Percentiles rank a stretch among this genome's conserved stretches.
Evolutionary conservation across 352 stramenopile genomes (phyloP).

Genomic region (Blastocystis sp.): DNA sequence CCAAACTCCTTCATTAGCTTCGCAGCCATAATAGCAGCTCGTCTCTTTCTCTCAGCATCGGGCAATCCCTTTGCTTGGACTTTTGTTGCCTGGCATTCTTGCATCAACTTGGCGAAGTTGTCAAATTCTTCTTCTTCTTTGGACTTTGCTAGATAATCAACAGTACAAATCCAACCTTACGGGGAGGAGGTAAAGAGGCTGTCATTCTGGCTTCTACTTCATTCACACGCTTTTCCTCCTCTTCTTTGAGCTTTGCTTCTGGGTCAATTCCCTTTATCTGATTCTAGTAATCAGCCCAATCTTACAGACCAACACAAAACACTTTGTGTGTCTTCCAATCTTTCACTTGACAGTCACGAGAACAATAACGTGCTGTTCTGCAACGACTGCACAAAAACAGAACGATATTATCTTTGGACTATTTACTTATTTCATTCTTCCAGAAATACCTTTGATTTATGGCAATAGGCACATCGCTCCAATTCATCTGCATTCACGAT

Average conservation of each 20-base stretch:
- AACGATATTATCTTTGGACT: neutral
- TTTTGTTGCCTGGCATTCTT: slow-evolving; percentile 11
- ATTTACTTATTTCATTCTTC: neutral
- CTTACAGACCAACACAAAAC: neutral
- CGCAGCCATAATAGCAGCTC: slow-evolving; percentile 40
- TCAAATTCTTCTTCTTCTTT: slow-evolving; percentile 59
- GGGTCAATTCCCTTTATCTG: slow-evolving; percentile 22
- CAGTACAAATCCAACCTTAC: neutral
- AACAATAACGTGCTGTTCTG: slow-evolving; percentile 42
- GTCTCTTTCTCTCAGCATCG: slow-evolving; percentile 27
- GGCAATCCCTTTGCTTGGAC: slow-evolving; percentile 8
- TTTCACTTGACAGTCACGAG: slow-evolving; percentile 46
- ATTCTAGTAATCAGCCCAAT: neutral
- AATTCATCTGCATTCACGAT: neutral
- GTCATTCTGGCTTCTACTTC: neutral
- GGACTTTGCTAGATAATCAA: slow-evolving; percentile 28
- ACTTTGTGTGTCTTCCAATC: slow-evolving; percentile 54
- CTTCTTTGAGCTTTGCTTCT: neutral
- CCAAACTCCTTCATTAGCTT: slow-evolving; percentile 31
- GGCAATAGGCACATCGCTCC: slow-evolving; percentile 7
- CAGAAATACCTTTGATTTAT: slow-evolving; percentile 45
- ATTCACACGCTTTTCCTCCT: slow-evolving; percentile 20
- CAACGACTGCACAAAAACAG: slow-evolving; percentile 44
- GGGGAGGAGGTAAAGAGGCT: neutral
- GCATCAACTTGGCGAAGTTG: slow-evolving; percentile 12